These are phyloP conservation scores for Helotiales sp. DNA, from an alignment of 2,329 filamentous ascomycete species.

Conservation along the genomic window DNA sequence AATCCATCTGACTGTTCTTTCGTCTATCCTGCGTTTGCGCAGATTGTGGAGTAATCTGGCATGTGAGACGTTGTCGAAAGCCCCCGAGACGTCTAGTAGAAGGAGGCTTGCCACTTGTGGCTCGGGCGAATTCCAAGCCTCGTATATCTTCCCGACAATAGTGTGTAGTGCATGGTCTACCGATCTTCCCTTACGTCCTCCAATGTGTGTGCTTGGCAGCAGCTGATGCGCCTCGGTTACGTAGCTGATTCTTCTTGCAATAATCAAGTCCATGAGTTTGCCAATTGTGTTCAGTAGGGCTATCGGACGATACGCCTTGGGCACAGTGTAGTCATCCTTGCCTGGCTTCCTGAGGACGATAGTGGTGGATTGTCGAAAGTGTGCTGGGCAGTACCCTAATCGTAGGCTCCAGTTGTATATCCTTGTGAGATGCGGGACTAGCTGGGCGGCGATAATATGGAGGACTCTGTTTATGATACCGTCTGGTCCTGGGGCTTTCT, in stretches of 20 bases:
- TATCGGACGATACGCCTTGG: slow-evolving; percentile 11
- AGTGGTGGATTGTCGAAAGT: slow-evolving; percentile 17
- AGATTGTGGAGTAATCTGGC: slow-evolving; percentile 29
- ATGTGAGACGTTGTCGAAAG: slow-evolving; percentile 33
- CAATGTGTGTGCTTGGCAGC: slow-evolving; percentile 31
- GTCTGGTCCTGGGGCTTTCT: slow-evolving; percentile 22
- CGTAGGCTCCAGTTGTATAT: slow-evolving; percentile 21
- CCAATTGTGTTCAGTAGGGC: slow-evolving; percentile 17
- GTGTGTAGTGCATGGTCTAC: slow-evolving; percentile 32
- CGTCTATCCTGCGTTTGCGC: slow-evolving; percentile 19
- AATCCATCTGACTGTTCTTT: slow-evolving; percentile 25
- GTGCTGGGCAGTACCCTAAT: slow-evolving; percentile 13
- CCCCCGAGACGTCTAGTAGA: slow-evolving; percentile 34
- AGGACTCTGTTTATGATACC: slow-evolving; percentile 21
- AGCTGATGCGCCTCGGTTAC: slow-evolving; percentile 6
- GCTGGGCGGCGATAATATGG: slow-evolving; percentile 3
- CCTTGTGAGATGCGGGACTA: slow-evolving; percentile 14
- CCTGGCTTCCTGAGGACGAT: slow-evolving; percentile 17
- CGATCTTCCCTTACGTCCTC: slow-evolving; percentile 28
- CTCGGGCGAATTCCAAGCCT: slow-evolving; percentile 22
- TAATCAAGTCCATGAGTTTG: slow-evolving; percentile 11
- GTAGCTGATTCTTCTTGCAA: slow-evolving; percentile 10
- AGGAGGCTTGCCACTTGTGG: slow-evolving; percentile 33
- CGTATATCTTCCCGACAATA: slow-evolving; percentile 31
- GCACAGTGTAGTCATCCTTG: slow-evolving; percentile 15